Evolutionary conservation across 306 rosid genomes (phyloP), one percentile per base, ranked within the genome.

Genomic region (Crotalaria pallida): DNA sequence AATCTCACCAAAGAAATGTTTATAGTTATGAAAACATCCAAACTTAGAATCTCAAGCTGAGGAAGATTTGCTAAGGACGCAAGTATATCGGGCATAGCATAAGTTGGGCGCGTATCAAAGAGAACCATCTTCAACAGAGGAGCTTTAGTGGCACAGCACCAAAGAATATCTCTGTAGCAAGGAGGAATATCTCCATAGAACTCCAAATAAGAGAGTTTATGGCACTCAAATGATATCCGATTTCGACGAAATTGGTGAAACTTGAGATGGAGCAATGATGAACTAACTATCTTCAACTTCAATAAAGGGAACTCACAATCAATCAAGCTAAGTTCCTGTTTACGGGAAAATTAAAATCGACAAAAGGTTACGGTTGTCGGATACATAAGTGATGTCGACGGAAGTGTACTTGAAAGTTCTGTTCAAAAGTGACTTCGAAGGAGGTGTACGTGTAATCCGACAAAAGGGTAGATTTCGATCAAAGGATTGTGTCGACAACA

Each of bases 31-130:
- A n/a, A n/a, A n/a, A n/a, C n/a, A n/a, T n/a, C n/a, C n/a, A 38
- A 38, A 38, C 2, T 2, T 13, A 66, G 11, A 66, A 31, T 66
- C 59, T 66, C 72, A 31, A 48, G 72, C 23, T 17, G 2, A 31
- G 72, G 59, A 66, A 66, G 47, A 66, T 9, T 45, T 4, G 71
- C 17, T 0, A 45, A 16, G 11, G 18, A 3, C 0, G 33, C 7
- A 31, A 29, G 7, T 17, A 13, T 17, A 16, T 49, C 3, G 6
- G 8, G 21, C 2, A 10, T 3, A 4, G 4, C 5, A 10, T 5
- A 1, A 22, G 4, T 26, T 26, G 24, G 24, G 7, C 0, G 31
- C 7, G n/a, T n/a, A n/a, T n/a, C 16, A 13, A 6, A 1, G 11
- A 1, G 5, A 16, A 66, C 1, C 6, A 12, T 66, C 8, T 66